A percentile compares a stretch with the other conserved stretches of the same genome.
phyloP scores from a whole-genome alignment of 441 rosid species.

The Metrosideros polymorpha region DNA sequence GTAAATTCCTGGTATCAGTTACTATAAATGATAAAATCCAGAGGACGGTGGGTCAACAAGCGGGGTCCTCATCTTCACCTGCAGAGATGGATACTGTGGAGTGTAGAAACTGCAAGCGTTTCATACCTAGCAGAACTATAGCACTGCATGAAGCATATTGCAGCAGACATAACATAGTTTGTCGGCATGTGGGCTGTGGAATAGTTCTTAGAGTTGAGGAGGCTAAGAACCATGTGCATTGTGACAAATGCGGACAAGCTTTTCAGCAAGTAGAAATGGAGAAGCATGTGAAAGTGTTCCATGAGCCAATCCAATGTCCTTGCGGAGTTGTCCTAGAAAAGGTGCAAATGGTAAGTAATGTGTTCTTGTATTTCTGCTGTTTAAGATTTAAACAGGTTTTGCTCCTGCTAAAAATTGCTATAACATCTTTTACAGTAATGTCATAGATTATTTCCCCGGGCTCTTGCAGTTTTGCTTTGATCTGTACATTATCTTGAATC shows the following conservation, averaged over 20 bases:
- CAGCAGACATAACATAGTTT: conserved; percentile 71
- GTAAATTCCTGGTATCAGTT: conserved; percentile 48
- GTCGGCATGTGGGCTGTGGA: conserved; percentile 64
- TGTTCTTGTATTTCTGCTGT: background rate
- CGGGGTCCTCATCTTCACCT: conserved; percentile 42
- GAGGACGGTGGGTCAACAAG: conserved; percentile 48
- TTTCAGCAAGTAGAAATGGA: conserved; percentile 76
- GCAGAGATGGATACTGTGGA: conserved; percentile 55
- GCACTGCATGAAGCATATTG: conserved; percentile 78
- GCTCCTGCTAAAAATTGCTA: background rate
- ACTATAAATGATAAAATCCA: conserved; percentile 37
- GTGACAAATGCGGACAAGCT: conserved; percentile 75
- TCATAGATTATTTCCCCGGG: background rate
- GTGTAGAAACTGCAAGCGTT: conserved; percentile 83
- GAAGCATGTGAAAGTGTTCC: conserved; percentile 89
- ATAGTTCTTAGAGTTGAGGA: conserved; percentile 75
- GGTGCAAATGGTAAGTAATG: conserved; percentile 60
- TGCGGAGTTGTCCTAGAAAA: conserved; percentile 82
- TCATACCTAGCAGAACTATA: conserved; percentile 72
- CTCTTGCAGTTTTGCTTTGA: background rate
- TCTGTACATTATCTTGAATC: background rate
- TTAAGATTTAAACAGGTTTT: background rate
- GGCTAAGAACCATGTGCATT: conserved; percentile 60
- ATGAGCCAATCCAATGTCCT: conserved; percentile 69
- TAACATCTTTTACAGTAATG: background rate